A percentile compares a stretch with the other conserved stretches of the same genome.
Evolutionary conservation across 306 rosid species (phyloP).

Genomic region (Glycyrrhiza uralensis): DNA sequence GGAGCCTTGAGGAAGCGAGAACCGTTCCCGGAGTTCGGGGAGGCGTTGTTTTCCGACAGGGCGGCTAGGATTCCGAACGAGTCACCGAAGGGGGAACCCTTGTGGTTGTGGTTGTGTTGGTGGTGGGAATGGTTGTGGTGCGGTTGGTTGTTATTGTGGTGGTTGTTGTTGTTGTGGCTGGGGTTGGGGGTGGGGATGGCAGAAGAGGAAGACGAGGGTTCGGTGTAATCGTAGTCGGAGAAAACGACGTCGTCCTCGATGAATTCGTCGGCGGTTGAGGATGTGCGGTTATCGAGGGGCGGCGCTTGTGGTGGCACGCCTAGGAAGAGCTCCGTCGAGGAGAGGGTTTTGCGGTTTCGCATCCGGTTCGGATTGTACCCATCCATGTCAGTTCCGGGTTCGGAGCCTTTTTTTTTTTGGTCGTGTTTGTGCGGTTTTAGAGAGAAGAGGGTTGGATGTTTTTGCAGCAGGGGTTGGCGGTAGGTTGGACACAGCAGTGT

Average conservation of each 20-base stretch:
- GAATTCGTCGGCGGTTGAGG: conserved; percentile 45
- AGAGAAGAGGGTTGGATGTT: background rate
- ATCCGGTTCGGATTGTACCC: conserved; percentile 15
- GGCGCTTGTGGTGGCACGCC: conserved; percentile 35
- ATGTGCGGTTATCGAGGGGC: background rate
- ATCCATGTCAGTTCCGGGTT: conserved; percentile 11
- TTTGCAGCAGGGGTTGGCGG: no score
- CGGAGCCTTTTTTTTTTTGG: background rate
- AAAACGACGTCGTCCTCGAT: conserved; percentile 73
- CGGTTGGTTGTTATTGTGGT: background rate
- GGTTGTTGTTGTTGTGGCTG: conserved; percentile 27
- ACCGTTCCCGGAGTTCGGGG: conserved; percentile 26
- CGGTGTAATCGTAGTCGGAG: conserved; percentile 41
- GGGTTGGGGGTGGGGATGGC: conserved; percentile 37
- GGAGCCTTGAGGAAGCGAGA: conserved; percentile 49
- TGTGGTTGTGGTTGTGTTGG: conserved; percentile 21
- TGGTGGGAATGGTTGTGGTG: conserved; percentile 16
- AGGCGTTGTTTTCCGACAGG: conserved; percentile 55
- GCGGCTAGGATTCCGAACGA: conserved; percentile 85
- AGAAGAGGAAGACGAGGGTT: conserved; percentile 40
- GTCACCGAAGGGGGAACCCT: conserved; percentile 36
- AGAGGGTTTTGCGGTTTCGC: background rate
- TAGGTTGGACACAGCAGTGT: background rate
- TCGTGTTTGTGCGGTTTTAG: background rate
- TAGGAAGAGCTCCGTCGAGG: conserved; percentile 30